Evolutionary conservation across 208 protist genomes (phyloP).

Genomic region (Acanthamoeba lenticulata): DNA sequence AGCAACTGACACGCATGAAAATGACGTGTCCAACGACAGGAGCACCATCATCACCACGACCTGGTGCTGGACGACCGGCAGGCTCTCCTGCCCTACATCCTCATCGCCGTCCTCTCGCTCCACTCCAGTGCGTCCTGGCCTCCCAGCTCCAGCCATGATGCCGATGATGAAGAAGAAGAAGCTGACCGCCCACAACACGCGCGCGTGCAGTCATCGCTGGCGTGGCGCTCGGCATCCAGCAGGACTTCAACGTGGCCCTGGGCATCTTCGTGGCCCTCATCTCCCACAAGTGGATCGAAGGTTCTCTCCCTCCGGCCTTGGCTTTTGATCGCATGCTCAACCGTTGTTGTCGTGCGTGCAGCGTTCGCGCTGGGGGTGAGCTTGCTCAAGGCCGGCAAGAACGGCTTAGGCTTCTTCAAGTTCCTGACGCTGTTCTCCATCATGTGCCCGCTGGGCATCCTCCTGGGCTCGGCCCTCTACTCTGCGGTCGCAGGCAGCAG

Average conservation of each 20-base stretch:
- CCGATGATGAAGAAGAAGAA: too few species aligned
- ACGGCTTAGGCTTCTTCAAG: neutral
- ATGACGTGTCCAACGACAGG: too few species aligned
- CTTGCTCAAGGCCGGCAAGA: conserved; percentile 8
- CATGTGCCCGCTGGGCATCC: conserved; percentile 10
- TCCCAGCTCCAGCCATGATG: neutral
- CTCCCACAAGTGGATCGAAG: conserved; percentile 50
- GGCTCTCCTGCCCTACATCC: conserved; percentile 48
- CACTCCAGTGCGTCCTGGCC: conserved; percentile 17
- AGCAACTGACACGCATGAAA: too few species aligned
- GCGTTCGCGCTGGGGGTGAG: neutral
- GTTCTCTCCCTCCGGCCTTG: too few species aligned
- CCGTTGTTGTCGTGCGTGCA: too few species aligned
- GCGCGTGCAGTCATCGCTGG: neutral
- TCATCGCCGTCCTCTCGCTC: conserved; percentile 53
- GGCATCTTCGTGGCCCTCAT: conserved; percentile 34
- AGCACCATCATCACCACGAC: conserved; percentile 21
- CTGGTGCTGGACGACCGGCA: neutral
- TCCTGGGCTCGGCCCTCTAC: neutral
- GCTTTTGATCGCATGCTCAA: too few species aligned
- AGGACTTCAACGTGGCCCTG: conserved; percentile 2
- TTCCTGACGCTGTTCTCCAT: neutral
- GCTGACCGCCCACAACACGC: neutral
- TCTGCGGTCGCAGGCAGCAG: neutral
- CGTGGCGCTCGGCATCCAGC: conserved; percentile 13